These are phyloP conservation scores for Acorus gramineus DNA, from an alignment of 106 monocot genomes.

Conservation along the genomic window DNA sequence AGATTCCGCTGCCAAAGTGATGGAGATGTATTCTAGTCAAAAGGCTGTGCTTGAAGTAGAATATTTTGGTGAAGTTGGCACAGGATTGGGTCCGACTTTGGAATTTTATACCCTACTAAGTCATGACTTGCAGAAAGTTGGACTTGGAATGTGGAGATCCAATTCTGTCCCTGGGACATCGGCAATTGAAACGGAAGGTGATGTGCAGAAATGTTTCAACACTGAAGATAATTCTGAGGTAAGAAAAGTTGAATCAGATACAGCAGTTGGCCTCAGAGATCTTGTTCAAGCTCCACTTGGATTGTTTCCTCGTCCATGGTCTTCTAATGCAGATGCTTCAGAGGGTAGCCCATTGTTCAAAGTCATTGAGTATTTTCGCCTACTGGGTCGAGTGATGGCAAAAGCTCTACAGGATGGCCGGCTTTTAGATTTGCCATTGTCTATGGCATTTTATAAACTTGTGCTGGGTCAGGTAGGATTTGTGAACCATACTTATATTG, in stretches of 20 bases:
- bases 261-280: conserved; percentile 24
- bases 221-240: conserved; percentile 23
- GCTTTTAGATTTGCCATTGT: conserved; percentile 81
- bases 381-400: conserved; percentile 82
- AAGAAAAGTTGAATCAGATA: conserved; percentile 21
- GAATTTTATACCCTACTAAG: conserved; percentile 98
- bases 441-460: conserved; percentile 79
- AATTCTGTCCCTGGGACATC: conserved; percentile 29
- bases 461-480: conserved; percentile 73
- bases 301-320: conserved; percentile 86
- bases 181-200: conserved; percentile 10
- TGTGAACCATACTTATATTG: conserved; percentile 5
- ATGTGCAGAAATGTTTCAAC: neutral
- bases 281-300: conserved; percentile 70
- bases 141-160: conserved; percentile 79
- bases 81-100: conserved; percentile 90
- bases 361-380: conserved; percentile 75
- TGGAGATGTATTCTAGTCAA: conserved; percentile 97
- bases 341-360: conserved; percentile 67
- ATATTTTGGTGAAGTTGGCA: conserved; percentile 99
- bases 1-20: conserved; percentile 94
- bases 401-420: conserved; percentile 96
- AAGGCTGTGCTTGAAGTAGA: conserved; percentile 98
- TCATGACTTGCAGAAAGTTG: conserved; percentile 80
- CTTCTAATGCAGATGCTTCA: conserved; percentile 52